Base-by-base conservation (phyloP, 257 asterid genomes). In the Solanum tarapatanum region DNA sequence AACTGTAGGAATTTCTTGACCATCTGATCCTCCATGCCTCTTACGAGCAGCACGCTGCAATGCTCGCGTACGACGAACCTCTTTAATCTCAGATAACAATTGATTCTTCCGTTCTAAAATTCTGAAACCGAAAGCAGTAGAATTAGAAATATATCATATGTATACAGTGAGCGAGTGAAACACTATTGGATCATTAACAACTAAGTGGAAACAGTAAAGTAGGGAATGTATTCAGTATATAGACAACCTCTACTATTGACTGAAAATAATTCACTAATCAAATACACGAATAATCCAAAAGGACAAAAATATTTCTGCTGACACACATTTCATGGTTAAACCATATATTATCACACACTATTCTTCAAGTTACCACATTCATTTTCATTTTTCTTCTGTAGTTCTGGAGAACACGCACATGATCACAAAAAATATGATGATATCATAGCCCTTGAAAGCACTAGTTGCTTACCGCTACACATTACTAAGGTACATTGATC, bases 21-120 rank as follows among this genome's bases (percentile, higher is more conserved):
- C 98, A 11, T 92, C 90, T 70, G 92, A 74, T 76, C 89, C 92
- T 74, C 95, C 96, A 86, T 94, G 93, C 88, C 98, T 94, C 89
- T 80, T 95, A 83, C 99, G 95, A 89, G 98, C 93, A 90, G 93
- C 93, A 82, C 99, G 97, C 89, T 97, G 99, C 92, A 94, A 87
- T 28, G 95, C 95, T 88, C 99, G 94, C 16, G 98, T 96, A 88
- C 98, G 94, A 86, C 99, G 95, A 87, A 97, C 99, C 87, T 96
- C 99, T 90, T 93, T 91, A 84, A 97, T 96, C 87, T 97, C 99
- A 86, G 95, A 90, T 82, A 94, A 85, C 88, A 97, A 89, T 87
- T 93, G 94, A 88, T 86, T 94, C 89, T 95, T 93, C 88, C 99
- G 95, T 16, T 95, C 99, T 84, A 90, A 90, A 91, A 97, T 96